Conservation (phyloP, 2,329 filamentous ascomycete genomes). For the Aspergillus latus region DNA sequence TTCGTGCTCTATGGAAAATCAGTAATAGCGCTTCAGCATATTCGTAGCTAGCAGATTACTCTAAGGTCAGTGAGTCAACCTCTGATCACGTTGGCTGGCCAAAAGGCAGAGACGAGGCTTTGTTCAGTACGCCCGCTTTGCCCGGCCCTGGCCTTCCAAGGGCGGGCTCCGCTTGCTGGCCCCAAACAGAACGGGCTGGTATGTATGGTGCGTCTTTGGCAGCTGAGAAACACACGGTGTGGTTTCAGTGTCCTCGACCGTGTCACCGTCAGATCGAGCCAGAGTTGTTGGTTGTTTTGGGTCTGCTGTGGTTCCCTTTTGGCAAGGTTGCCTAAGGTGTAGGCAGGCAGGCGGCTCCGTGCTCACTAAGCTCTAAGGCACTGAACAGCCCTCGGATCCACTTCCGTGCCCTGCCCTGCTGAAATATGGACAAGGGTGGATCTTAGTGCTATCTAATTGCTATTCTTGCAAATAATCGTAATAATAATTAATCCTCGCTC, state of each 20-base stretch:
- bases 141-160: not conserved
- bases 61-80: not conserved
- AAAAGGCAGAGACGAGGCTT: not conserved
- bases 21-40: not conserved
- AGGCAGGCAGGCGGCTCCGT: not conserved
- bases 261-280: not conserved
- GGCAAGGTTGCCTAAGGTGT: not conserved
- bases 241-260: not conserved
- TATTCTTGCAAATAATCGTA: not conserved
- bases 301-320: not conserved
- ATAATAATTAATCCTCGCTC: not conserved
- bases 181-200: too few relatives aligned
- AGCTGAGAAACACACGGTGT: not conserved
- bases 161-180: not conserved
- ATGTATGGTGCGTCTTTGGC: not conserved
- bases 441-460: not conserved
- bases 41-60: not conserved
- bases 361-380: not conserved
- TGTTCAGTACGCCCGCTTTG: conserved; percentile 4
- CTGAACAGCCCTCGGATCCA: not conserved
- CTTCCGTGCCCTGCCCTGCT: not conserved
- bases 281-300: not conserved
- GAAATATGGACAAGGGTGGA: not conserved
- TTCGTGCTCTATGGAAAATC: not conserved
- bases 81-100: not conserved